A percentile compares a stretch with the other conserved stretches of the same genome.
Conservation (phyloP, 2,329 filamentous ascomycete species). For the Pseudogymnoascus sp. region DNA sequence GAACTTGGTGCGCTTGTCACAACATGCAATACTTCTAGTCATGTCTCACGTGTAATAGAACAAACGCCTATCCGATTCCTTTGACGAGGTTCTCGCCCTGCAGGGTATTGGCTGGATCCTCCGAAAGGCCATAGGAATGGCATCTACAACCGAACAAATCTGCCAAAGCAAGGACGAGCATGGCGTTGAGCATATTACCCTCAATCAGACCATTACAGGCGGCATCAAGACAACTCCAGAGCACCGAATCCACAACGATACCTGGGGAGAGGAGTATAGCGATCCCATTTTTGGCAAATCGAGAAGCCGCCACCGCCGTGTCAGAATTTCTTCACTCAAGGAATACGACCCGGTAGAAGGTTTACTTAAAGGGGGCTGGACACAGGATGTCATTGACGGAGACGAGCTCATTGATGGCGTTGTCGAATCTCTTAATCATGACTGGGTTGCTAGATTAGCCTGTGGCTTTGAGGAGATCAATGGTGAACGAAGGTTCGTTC, state of each 20-base stretch:
- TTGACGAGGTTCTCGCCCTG: constrained; percentile 46
- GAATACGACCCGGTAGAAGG: background rate
- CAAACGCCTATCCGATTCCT: constrained; percentile 45
- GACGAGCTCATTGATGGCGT: background rate
- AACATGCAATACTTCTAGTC: background rate
- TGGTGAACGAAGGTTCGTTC: background rate
- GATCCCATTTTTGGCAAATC: background rate
- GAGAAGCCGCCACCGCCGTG: background rate
- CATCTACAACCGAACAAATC: constrained; percentile 40
- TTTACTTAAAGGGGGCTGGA: background rate
- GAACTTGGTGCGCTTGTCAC: background rate
- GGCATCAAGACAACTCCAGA: background rate
- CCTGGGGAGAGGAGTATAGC: background rate
- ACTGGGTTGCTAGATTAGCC: background rate
- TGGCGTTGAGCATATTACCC: background rate
- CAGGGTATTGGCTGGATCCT: constrained; percentile 46
- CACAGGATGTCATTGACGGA: background rate
- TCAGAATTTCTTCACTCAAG: background rate
- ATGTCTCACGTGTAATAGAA: constrained; percentile 23
- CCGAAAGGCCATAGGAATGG: constrained; percentile 47
- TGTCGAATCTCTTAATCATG: background rate
- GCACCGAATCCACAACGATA: background rate
- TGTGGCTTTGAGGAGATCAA: background rate
- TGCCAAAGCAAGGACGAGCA: constrained; percentile 20
- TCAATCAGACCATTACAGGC: background rate